Evolutionary conservation across 139 green algal species (phyloP).

Genomic region (Micractinium sp.): DNA sequence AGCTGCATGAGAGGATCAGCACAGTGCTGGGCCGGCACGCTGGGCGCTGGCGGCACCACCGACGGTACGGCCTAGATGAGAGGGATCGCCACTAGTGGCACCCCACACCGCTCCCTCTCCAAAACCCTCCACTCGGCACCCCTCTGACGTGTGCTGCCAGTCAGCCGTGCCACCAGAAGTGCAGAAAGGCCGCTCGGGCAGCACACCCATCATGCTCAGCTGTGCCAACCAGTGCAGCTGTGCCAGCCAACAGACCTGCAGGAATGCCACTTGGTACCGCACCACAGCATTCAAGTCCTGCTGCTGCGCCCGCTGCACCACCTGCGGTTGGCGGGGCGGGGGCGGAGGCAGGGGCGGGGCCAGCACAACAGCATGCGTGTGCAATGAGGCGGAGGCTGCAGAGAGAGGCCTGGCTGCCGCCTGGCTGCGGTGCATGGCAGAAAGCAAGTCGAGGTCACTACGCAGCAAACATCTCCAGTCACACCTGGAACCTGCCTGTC

Average conservation of each 20-base stretch:
- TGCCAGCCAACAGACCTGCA: neutral
- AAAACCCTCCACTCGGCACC: too few species aligned
- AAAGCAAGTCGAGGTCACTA: neutral
- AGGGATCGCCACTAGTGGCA: too few species aligned
- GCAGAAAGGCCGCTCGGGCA: neutral
- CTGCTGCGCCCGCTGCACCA: constrained; percentile 58
- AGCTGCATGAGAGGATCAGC: too few species aligned
- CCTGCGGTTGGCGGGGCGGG: neutral
- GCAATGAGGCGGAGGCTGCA: neutral
- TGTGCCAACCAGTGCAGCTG: neutral
- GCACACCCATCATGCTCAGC: neutral
- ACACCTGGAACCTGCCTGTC: too few species aligned
- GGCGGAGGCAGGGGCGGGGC: neutral
- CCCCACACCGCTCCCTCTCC: too few species aligned
- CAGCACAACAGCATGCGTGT: neutral
- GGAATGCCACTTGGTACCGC: constrained; percentile 55
- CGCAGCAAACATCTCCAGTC: too few species aligned
- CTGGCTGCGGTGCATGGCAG: neutral
- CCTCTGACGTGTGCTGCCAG: too few species aligned
- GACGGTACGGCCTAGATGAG: too few species aligned
- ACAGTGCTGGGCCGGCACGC: too few species aligned
- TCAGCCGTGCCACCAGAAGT: too few species aligned
- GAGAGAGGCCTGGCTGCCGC: neutral
- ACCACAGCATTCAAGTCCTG: constrained; percentile 59
- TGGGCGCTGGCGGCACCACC: too few species aligned